These are phyloP conservation scores for Ogataea polymorpha DNA, from an alignment of 805 yeast species.

Conservation along the genomic window DNA sequence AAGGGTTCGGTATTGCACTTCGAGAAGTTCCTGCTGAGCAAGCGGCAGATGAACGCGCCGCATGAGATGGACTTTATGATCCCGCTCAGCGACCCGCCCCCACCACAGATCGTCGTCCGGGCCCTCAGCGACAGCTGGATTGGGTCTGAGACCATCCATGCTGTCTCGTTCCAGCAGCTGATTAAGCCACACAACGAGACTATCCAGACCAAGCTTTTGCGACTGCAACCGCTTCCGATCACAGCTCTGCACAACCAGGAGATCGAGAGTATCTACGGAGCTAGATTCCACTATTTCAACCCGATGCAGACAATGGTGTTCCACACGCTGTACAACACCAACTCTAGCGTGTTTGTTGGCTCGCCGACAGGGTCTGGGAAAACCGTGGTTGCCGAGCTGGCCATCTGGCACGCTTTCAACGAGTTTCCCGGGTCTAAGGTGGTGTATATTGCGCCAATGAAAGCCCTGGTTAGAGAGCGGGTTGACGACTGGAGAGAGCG, in stretches of 20 bases:
- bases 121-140: conserved; percentile 85
- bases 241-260: conserved; percentile 69
- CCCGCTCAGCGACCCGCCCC: conserved; percentile 85
- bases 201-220: conserved; percentile 72
- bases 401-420: conserved; percentile 93
- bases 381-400: conserved; percentile 94
- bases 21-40: conserved; percentile 72
- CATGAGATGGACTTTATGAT: conserved; percentile 90
- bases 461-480: conserved; percentile 78
- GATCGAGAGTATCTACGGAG: conserved; percentile 64
- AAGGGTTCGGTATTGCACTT: conserved; percentile 71
- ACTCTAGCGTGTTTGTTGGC: conserved; percentile 84
- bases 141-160: conserved; percentile 72
- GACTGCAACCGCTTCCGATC: conserved; percentile 82
- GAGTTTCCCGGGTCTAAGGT: conserved; percentile 77
- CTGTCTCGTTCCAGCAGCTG: conserved; percentile 85
- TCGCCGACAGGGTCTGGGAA: conserved; percentile 99
- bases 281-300: conserved; percentile 79
- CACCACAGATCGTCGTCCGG: conserved; percentile 79
- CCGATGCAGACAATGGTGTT: conserved; percentile 99
- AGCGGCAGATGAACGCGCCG: conserved; percentile 46
- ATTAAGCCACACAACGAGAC: conserved; percentile 88
- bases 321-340: conserved; percentile 78
- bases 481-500: conserved; percentile 75
- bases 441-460: conserved; percentile 88